A percentile compares a stretch with the other conserved stretches of the same genome.
phyloP scores from a whole-genome alignment of 106 monocot genomes.

The Dioscorea alata region DNA sequence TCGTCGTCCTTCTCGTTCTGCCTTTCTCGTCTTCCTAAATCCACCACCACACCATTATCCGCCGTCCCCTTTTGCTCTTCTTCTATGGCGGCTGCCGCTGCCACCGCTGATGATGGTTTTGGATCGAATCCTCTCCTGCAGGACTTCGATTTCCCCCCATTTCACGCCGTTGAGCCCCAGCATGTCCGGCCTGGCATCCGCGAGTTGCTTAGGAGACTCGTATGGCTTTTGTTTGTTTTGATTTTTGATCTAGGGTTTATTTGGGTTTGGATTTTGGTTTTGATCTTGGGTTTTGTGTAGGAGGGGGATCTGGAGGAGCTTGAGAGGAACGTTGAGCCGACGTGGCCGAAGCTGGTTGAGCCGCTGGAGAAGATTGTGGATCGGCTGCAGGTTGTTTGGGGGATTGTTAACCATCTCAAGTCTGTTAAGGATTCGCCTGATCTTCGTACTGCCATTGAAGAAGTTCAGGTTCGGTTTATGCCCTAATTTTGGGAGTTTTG shows the following conservation, averaged over 20 bases:
- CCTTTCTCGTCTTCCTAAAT: conserved; percentile 6
- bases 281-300: conserved; percentile 19
- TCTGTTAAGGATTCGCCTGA: conserved; percentile 87
- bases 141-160: conserved; percentile 87
- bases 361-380: conserved; percentile 88
- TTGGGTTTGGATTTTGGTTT: conserved; percentile 11
- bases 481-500: too few relatives aligned
- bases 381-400: conserved; percentile 81
- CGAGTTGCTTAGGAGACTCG: conserved; percentile 56
- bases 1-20: conserved; percentile 49
- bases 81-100: background rate
- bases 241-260: background rate
- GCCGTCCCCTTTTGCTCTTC: conserved; percentile 12
- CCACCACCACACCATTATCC: conserved; percentile 5
- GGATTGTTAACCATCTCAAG: conserved; percentile 86
- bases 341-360: conserved; percentile 84
- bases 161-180: conserved; percentile 62
- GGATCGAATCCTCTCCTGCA: conserved; percentile 49
- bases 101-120: conserved; percentile 13
- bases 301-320: conserved; percentile 68
- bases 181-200: conserved; percentile 77
- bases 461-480: conserved; percentile 63
- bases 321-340: conserved; percentile 76
- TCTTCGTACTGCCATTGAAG: conserved; percentile 87
- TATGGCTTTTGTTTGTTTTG: background rate